Evolutionary conservation across 805 yeast species (phyloP).

Genomic region (Candida alai): DNA sequence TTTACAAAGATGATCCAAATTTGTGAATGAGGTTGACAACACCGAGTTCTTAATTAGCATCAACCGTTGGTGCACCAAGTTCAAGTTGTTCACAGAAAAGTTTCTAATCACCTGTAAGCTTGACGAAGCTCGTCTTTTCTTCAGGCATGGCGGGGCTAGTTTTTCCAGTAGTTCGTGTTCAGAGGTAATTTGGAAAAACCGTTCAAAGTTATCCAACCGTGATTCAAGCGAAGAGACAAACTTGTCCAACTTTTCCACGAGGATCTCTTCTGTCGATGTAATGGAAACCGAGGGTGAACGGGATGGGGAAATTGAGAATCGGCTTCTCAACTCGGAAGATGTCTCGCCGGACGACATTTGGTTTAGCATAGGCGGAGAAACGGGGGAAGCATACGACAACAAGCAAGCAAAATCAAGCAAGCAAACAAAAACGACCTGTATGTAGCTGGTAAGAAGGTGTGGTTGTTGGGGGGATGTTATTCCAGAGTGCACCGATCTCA

Average conservation of each 20-base stretch:
- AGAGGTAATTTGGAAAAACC: slow-evolving; percentile 28
- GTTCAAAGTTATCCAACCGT: slow-evolving; percentile 36
- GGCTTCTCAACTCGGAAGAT: background rate
- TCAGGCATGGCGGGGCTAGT: background rate
- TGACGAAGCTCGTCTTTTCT: slow-evolving; percentile 20
- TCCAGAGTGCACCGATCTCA: too few species aligned
- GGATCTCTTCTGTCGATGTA: slow-evolving; percentile 32
- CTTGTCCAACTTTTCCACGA: slow-evolving; percentile 38
- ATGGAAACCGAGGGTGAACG: background rate
- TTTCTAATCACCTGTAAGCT: slow-evolving; percentile 25
- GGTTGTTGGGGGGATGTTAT: too few species aligned
- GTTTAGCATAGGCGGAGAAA: too few species aligned
- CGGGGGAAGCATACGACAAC: too few species aligned
- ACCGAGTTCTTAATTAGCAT: slow-evolving; percentile 33
- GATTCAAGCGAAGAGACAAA: slow-evolving; percentile 42
- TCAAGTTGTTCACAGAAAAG: slow-evolving; percentile 31
- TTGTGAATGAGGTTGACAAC: slow-evolving; percentile 32
- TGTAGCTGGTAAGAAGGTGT: too few species aligned
- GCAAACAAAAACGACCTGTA: too few species aligned
- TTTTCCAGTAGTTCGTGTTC: slow-evolving; percentile 2
- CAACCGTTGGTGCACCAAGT: slow-evolving; percentile 33
- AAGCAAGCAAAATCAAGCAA: too few species aligned
- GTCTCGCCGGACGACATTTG: too few species aligned
- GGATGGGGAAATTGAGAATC: background rate
- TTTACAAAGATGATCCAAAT: slow-evolving; percentile 36